A percentile compares a stretch with the other conserved stretches of the same genome.
Conservation (phyloP, 1,139 yeast species). For the Diutina rugosa region DNA sequence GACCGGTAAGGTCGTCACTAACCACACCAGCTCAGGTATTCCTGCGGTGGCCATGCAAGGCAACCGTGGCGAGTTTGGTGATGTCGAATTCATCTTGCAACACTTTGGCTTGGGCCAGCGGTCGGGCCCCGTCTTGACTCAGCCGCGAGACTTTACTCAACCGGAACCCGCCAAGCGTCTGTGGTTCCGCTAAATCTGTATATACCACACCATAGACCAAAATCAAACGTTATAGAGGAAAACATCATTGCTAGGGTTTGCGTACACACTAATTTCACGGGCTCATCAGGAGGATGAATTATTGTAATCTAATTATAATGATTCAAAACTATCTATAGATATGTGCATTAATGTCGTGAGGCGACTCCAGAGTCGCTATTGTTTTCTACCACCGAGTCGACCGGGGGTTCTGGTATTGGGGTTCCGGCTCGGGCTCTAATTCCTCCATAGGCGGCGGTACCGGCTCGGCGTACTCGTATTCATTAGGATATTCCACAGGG, state of each 20-base stretch:
- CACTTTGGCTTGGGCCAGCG: conserved; percentile 61
- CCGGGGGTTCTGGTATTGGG: not conserved
- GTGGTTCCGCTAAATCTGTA: not conserved
- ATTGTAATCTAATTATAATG: too few species aligned
- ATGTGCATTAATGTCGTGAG: not conserved
- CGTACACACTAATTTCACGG: too few species aligned
- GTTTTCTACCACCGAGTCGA: not conserved
- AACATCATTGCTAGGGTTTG: too few species aligned
- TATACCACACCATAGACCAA: not conserved
- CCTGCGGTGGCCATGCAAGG: conserved; percentile 90
- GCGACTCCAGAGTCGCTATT: not conserved
- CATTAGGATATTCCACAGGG: not conserved
- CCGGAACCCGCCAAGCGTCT: not conserved
- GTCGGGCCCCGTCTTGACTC: conserved; percentile 13
- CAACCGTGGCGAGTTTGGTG: conserved; percentile 74
- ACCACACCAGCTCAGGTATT: conserved; percentile 40
- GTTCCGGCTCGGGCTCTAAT: not conserved
- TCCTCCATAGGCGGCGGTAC: not conserved
- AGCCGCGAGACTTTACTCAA: conserved; percentile 17
- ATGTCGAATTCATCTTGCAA: conserved; percentile 52
- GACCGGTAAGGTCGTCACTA: conserved; percentile 44
- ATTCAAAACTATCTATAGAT: not conserved
- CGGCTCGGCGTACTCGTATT: not conserved
- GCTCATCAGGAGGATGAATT: not conserved
- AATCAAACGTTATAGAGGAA: not conserved